These are phyloP conservation scores for Oenanthe sinensis DNA, from an alignment of 129 eudicot species.

Conservation along the genomic window DNA sequence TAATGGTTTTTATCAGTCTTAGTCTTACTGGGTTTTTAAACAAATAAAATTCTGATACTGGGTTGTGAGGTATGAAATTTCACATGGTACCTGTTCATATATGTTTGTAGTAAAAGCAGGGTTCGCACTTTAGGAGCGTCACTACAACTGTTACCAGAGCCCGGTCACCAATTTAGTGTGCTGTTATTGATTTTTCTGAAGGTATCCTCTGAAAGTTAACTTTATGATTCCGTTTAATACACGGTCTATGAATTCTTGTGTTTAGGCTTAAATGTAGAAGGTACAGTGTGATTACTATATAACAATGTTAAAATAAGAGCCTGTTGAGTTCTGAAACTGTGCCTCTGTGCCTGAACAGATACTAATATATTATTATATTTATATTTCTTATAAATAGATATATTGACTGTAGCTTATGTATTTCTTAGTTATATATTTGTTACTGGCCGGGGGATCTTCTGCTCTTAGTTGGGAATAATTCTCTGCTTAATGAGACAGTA, in stretches of 20 bases:
- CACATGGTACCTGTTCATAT: background rate
- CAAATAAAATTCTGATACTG: background rate
- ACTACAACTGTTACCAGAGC: background rate
- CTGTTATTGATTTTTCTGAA: background rate
- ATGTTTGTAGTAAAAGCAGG: background rate
- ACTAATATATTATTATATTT: background rate
- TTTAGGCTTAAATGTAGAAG: background rate
- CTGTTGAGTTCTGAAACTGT: background rate
- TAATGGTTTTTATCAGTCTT: background rate
- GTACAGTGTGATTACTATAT: background rate
- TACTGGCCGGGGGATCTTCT: conserved; percentile 5
- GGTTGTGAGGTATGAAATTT: background rate
- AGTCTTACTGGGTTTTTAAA: background rate
- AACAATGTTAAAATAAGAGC: background rate
- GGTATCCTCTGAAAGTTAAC: background rate
- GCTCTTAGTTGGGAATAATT: conserved; percentile 3
- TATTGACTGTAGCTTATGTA: background rate
- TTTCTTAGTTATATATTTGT: background rate
- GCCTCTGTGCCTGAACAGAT: background rate
- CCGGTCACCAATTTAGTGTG: background rate
- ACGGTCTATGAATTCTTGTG: background rate
- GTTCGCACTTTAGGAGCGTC: background rate
- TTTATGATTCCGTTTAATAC: background rate
- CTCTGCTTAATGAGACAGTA: conserved; percentile 8
- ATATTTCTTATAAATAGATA: background rate